Percentiles rank a stretch among this genome's conserved stretches.
phyloP scores from a whole-genome alignment of 352 stramenopile species.

The Pythium oligandrum region DNA sequence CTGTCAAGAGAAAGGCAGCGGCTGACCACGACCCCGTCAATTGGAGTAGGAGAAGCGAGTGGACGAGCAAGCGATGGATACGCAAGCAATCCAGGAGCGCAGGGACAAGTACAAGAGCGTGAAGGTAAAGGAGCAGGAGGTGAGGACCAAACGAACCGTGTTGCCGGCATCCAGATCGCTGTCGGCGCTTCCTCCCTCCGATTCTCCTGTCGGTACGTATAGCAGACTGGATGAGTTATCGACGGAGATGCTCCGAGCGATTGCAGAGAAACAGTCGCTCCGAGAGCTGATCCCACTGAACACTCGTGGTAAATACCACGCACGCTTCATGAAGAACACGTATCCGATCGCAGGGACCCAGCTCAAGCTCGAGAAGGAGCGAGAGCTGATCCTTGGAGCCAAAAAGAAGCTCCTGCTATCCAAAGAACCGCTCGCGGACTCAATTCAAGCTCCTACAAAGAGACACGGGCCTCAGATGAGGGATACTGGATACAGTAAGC shows the following conservation, averaged over 20 bases:
- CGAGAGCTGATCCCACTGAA: slow-evolving; percentile 38
- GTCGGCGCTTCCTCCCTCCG: not conserved
- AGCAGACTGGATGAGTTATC: slow-evolving; percentile 37
- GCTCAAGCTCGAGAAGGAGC: slow-evolving; percentile 63
- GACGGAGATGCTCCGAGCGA: slow-evolving; percentile 29
- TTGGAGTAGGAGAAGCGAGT: slow-evolving; percentile 12
- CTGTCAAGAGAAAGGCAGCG: not conserved
- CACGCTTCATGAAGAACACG: slow-evolving; percentile 53
- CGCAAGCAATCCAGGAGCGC: slow-evolving; percentile 7
- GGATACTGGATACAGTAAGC: slow-evolving; percentile 27
- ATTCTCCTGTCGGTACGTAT: slow-evolving; percentile 36
- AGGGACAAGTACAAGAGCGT: slow-evolving; percentile 2
- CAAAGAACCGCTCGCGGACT: slow-evolving; percentile 7
- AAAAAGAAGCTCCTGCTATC: slow-evolving; percentile 69
- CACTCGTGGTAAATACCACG: slow-evolving; percentile 63
- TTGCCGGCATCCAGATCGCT: slow-evolving; percentile 1
- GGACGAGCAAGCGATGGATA: slow-evolving; percentile 13
- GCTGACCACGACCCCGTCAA: not conserved
- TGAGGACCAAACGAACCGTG: not conserved
- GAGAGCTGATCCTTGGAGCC: slow-evolving; percentile 39
- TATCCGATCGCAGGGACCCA: slow-evolving; percentile 74
- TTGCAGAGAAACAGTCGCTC: slow-evolving; percentile 38
- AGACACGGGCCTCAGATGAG: not conserved
- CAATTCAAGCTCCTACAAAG: not conserved
- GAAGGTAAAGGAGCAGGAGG: not conserved